Evolutionary conservation across 768 basidiomycete genomes (phyloP), one percentile per base, ranked within the genome.

Genomic region (Calocybe gangraenosa): DNA sequence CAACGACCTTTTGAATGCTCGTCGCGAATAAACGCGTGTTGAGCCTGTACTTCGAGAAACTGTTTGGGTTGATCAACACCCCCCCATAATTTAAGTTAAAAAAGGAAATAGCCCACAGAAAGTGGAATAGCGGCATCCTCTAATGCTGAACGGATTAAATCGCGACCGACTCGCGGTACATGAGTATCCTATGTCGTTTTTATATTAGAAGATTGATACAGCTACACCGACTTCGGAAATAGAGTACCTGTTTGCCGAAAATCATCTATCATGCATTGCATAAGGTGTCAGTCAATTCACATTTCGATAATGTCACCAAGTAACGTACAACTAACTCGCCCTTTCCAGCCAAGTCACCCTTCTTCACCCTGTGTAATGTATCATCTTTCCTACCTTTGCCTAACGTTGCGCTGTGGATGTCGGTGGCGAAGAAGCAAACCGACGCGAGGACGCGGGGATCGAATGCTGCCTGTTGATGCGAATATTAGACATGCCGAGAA

Each of bases 41-140:
- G 94, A 0, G 94, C 95, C 63, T 96, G 92, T 11, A 97, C 92
- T 63, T 98, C 95, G 48, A 96, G 67, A 63, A 94, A 93, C 88
- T 93, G 59, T 10, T 44, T 2, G 19, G 36, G n/a, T 22, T 45
- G 18, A 22, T 23, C 13, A 17, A 25, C 17, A 14, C 10, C 6
- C 20, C 18, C 34, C 14, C 15, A 13, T 14, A 28, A 19, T 39
- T 10, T 41, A 25, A 18, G 5, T 7, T 30, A 38, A 62, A 3
- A 50, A 46, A 41, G 19, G 39, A 23, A 33, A 30, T 35, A 19
- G 69, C 81, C 54, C 51, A 93, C 92, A 47, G 88, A 84, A 46
- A 73, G 73, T 1, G 76, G 60, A 33, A 92, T 76, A 17, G 82
- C 74, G 8, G 84, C 84, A 55, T 95, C 89, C 49, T 96, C 92